Percentiles rank a stretch among this genome's conserved stretches.
These are phyloP conservation scores for Saccharum spontaneum DNA, from an alignment of 176 grass and related monocot genomes.

Conservation along the genomic window DNA sequence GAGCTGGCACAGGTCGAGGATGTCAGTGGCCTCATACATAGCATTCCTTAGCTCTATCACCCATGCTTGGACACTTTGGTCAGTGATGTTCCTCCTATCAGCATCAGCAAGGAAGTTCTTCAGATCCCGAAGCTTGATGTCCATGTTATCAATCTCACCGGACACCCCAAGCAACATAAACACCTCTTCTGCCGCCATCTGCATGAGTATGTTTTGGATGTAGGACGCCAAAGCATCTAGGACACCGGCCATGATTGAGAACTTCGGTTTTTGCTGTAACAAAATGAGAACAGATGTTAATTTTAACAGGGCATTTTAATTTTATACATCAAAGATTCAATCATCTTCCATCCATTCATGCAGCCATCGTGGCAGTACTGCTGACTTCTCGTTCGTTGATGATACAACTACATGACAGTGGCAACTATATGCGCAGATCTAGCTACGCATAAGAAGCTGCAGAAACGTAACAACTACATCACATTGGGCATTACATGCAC, in stretches of 20 bases:
- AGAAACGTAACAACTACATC: no score
- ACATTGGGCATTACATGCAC: no score
- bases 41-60: not conserved
- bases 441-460: no score
- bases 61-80: not conserved
- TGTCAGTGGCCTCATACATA: not conserved
- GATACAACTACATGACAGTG: no score
- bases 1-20: not conserved
- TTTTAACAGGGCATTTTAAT: no score
- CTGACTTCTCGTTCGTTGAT: no score
- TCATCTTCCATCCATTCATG: no score
- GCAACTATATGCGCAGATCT: no score
- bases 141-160: conserved; percentile 19
- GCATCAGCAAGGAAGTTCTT: conserved; percentile 5
- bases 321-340: no score
- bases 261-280: not conserved
- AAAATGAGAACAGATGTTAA: not conserved
- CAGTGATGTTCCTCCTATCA: conserved; percentile 4
- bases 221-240: conserved; percentile 14
- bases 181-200: not conserved
- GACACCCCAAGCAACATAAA: conserved; percentile 11
- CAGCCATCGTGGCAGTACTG: no score
- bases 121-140: not conserved
- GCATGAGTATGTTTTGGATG: not conserved
- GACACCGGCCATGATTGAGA: not conserved